A percentile compares a stretch with the other conserved stretches of the same genome.
Evolutionary conservation across 2,329 filamentous ascomycete genomes (phyloP).

Genomic region (Fusarium sp.): DNA sequence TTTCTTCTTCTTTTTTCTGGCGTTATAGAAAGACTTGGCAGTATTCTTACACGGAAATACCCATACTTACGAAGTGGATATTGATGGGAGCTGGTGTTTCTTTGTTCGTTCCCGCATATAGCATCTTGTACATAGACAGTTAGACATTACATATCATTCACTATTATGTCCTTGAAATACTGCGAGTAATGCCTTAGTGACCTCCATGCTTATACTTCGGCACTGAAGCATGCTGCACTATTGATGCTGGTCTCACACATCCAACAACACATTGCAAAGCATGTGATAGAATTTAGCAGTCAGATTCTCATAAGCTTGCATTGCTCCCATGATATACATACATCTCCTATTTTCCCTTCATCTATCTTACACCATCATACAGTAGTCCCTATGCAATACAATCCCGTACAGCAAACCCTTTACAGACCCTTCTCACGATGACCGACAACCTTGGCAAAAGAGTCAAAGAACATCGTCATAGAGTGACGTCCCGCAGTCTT

Average conservation of each 20-base stretch:
- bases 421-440: constrained; percentile 65
- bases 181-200: not conserved
- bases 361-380: constrained; percentile 19
- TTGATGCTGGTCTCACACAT: not conserved
- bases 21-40: constrained; percentile 9
- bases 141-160: not conserved
- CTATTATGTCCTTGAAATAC: not conserved
- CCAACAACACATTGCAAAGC: not conserved
- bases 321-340: constrained; percentile 13
- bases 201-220: not conserved
- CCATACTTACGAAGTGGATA: constrained; percentile 2
- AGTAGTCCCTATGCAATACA: not conserved
- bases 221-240: not conserved
- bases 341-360: not conserved
- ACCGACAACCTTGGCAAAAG: constrained; percentile 68
- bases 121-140: not conserved
- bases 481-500: constrained; percentile 85
- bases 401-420: not conserved
- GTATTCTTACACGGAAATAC: constrained; percentile 17
- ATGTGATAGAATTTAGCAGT: not conserved
- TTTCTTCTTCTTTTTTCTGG: constrained; percentile 7
- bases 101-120: not conserved
- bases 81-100: constrained; percentile 7
- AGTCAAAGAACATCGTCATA: constrained; percentile 70
- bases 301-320: not conserved